Percentiles rank a stretch among this genome's conserved stretches.
phyloP scores from a whole-genome alignment of 768 basidiomycete species.

The Trametes villosa region DNA sequence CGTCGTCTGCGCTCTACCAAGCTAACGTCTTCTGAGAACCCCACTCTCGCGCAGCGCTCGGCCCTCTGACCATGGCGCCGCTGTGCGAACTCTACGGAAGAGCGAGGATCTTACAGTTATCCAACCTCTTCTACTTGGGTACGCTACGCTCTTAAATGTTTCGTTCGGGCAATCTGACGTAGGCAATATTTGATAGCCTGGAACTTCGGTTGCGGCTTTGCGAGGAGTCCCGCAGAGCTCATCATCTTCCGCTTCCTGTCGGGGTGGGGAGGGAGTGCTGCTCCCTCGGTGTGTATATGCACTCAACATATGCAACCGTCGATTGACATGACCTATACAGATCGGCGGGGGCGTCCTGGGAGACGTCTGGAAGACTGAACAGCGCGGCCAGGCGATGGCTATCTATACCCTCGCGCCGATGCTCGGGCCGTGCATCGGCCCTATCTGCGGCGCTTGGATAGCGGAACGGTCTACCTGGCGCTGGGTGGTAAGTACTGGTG shows the following conservation, averaged over 20 bases:
- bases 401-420: slow-evolving; percentile 69
- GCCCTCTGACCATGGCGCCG: slow-evolving; percentile 56
- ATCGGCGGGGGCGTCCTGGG: slow-evolving; percentile 68
- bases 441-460: slow-evolving; percentile 71
- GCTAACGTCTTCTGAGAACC: no score
- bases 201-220: slow-evolving; percentile 65
- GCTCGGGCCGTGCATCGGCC: slow-evolving; percentile 68
- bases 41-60: slow-evolving; percentile 45
- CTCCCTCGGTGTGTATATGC: slow-evolving; percentile 46
- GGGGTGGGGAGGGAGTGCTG: slow-evolving; percentile 75
- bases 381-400: slow-evolving; percentile 67
- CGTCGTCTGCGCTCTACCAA: slow-evolving; percentile 13
- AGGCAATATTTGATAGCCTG: slow-evolving; percentile 42
- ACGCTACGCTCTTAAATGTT: neutral
- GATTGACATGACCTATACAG: slow-evolving; percentile 2
- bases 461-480: slow-evolving; percentile 68
- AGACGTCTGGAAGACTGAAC: slow-evolving; percentile 62
- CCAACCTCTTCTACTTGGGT: slow-evolving; percentile 75
- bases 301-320: neutral
- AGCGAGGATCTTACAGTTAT: slow-evolving; percentile 58
- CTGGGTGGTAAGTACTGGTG: slow-evolving; percentile 52
- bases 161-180: neutral
- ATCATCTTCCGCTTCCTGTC: slow-evolving; percentile 73
- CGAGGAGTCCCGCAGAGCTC: slow-evolving; percentile 57
- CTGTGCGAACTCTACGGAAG: slow-evolving; percentile 76